A percentile compares a stretch with the other conserved stretches of the same genome.
These are phyloP conservation scores for Whalleya microplaca DNA, from an alignment of 2,329 filamentous ascomycete species.

Conservation along the genomic window DNA sequence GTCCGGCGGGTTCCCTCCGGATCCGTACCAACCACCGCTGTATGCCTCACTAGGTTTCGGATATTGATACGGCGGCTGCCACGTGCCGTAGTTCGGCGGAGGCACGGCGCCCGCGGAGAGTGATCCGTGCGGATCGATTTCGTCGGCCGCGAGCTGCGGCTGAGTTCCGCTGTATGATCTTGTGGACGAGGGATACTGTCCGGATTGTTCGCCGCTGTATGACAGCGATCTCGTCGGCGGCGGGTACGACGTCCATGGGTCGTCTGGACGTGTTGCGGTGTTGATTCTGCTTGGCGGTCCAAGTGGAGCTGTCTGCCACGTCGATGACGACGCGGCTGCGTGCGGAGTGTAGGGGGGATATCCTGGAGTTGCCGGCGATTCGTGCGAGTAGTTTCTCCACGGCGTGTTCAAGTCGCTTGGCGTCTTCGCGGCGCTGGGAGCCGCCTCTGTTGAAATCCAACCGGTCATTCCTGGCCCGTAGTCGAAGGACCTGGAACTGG, in stretches of 20 bases:
- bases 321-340: conserved; percentile 41
- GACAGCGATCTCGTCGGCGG: conserved; percentile 52
- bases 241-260: conserved; percentile 49
- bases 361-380: conserved; percentile 54
- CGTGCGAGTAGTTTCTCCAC: conserved; percentile 56
- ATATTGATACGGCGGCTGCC: conserved; percentile 52
- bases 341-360: conserved; percentile 54
- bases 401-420: conserved; percentile 46
- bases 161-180: conserved; percentile 50
- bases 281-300: conserved; percentile 41
- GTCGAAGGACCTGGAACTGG: conserved; percentile 41
- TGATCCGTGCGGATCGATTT: conserved; percentile 37
- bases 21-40: conserved; percentile 37
- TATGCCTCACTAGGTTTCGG: conserved; percentile 40
- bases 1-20: conserved; percentile 40
- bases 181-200: conserved; percentile 44
- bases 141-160: conserved; percentile 29
- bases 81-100: conserved; percentile 44
- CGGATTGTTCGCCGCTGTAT: conserved; percentile 48
- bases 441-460: conserved; percentile 52
- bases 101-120: conserved; percentile 45
- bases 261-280: conserved; percentile 43
- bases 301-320: conserved; percentile 43
- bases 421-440: conserved; percentile 45
- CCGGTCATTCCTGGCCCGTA: conserved; percentile 45